Evolutionary conservation across 169 alveolate genomes (phyloP).

Genomic region (Eimeria zaria): DNA sequence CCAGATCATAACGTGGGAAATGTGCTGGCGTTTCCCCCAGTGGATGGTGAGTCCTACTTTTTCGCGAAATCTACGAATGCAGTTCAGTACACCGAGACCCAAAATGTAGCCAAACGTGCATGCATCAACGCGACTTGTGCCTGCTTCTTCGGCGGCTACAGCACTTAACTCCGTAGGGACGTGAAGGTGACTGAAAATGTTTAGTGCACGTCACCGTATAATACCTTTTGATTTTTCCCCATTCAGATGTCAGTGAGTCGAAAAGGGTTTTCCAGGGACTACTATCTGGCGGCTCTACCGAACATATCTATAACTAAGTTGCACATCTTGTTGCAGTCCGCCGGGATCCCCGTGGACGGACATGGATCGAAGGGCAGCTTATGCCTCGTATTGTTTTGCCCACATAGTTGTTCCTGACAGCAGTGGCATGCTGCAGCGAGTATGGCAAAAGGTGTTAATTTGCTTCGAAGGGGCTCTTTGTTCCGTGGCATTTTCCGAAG

Average conservation of each 20-base stretch:
- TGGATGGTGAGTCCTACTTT: slow-evolving; percentile 38
- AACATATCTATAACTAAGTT: background rate
- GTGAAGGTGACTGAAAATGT: background rate
- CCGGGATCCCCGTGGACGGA: background rate
- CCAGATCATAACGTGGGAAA: background rate
- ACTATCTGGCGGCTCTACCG: background rate
- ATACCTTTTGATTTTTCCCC: background rate
- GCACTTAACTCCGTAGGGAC: background rate
- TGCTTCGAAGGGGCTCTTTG: background rate
- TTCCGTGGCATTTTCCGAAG: background rate
- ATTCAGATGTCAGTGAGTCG: slow-evolving; percentile 38
- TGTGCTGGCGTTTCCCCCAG: background rate
- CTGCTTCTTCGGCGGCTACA: background rate
- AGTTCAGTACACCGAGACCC: background rate
- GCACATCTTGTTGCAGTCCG: background rate
- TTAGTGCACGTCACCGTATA: background rate
- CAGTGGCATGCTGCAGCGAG: background rate
- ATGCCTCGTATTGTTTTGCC: background rate
- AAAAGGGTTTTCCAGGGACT: background rate
- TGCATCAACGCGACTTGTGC: background rate
- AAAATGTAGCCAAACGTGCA: background rate
- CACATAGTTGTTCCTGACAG: background rate
- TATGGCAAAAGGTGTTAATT: background rate
- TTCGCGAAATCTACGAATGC: background rate
- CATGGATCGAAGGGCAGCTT: background rate